Conservation (phyloP, 345 rosid species). For the Populus davidiana region DNA sequence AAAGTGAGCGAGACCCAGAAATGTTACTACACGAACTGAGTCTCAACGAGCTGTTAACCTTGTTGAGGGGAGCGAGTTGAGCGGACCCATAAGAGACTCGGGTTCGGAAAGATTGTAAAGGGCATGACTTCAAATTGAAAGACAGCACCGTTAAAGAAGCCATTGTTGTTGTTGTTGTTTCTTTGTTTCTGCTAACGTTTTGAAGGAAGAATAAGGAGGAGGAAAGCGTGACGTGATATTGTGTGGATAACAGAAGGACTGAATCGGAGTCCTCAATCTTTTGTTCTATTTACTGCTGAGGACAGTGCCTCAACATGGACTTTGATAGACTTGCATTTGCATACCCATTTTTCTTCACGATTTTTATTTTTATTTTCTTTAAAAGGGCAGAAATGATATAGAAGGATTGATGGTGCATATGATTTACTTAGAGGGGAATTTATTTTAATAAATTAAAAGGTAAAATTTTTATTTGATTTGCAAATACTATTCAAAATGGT, state of each 20-base stretch:
- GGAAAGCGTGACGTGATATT: neutral
- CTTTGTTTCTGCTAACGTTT: neutral
- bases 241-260: slow-evolving; percentile 15
- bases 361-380: too few species aligned
- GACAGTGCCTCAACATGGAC: neutral
- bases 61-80: slow-evolving; percentile 42
- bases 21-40: slow-evolving; percentile 52
- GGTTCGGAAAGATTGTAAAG: slow-evolving; percentile 22
- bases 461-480: neutral
- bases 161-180: slow-evolving; percentile 25
- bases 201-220: neutral
- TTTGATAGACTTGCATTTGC: neutral
- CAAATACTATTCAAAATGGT: neutral
- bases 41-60: slow-evolving; percentile 32
- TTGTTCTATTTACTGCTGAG: neutral
- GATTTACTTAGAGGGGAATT: neutral
- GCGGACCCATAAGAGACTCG: slow-evolving; percentile 31
- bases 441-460: too few species aligned
- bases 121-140: slow-evolving; percentile 34
- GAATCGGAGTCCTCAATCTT: neutral
- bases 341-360: neutral
- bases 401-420: neutral
- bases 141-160: slow-evolving; percentile 51
- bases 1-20: slow-evolving; percentile 46
- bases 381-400: neutral